Evolutionary conservation across 2,329 filamentous ascomycete genomes (phyloP).

Genomic region (Aureobasidium melanogenum): DNA sequence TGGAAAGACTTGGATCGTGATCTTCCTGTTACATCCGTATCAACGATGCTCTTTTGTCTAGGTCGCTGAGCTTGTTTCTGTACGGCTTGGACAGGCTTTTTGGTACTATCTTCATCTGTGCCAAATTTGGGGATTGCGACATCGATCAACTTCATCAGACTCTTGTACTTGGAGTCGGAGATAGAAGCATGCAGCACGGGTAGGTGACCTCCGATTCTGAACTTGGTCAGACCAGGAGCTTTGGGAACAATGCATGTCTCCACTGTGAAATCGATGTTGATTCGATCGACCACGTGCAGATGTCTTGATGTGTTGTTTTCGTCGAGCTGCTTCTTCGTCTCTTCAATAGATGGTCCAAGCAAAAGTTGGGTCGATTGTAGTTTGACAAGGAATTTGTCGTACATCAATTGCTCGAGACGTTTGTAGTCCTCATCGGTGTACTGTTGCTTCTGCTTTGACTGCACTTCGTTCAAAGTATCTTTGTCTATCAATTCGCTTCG

Average conservation of each 20-base stretch:
- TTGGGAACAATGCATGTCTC: conserved; percentile 96
- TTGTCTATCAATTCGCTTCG: conserved; percentile 91
- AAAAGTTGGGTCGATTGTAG: conserved; percentile 90
- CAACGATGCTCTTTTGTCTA: conserved; percentile 17
- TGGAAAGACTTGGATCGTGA: conserved; percentile 64
- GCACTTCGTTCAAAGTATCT: conserved; percentile 78
- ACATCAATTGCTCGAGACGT: conserved; percentile 85
- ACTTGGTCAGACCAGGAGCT: conserved; percentile 82
- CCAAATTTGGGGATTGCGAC: conserved; percentile 84
- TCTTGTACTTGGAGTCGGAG: conserved; percentile 95
- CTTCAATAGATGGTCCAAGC: conserved; percentile 86
- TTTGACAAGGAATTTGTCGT: conserved; percentile 92
- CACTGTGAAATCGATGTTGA: conserved; percentile 96
- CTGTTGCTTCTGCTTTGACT: conserved; percentile 77
- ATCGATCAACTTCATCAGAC: conserved; percentile 89
- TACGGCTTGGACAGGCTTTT: neutral
- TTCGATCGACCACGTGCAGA: conserved; percentile 87
- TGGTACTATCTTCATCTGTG: conserved; percentile 26
- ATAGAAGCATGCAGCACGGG: conserved; percentile 86
- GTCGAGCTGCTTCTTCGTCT: conserved; percentile 73
- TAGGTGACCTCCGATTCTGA: conserved; percentile 83
- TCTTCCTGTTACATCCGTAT: conserved; percentile 39
- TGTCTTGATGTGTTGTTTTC: conserved; percentile 55
- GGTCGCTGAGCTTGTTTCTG: conserved; percentile 16
- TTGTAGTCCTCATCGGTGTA: conserved; percentile 87